Base-by-base conservation (phyloP, 106 monocot species). In the Platanthera zijinensis region DNA sequence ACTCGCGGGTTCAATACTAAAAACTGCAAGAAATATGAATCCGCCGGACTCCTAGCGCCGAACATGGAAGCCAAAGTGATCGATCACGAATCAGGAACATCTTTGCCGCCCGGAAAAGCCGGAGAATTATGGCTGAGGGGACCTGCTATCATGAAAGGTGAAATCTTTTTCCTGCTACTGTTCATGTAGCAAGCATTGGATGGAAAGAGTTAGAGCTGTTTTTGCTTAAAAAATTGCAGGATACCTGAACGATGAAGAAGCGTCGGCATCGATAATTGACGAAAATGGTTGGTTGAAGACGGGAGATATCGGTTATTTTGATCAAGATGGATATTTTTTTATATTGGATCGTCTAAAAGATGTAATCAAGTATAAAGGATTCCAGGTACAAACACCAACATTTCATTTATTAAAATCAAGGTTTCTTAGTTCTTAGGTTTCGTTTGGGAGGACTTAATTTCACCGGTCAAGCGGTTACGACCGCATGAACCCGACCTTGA, bases 71-170 rank as follows among this genome's bases (percentile, higher is more conserved):
- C 88, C 12, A 92, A 82, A 80, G 75, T 92, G 21, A 51, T 88
- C 46, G 83, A 89, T 82, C 45, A 50, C 50, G 66, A 79, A 53
- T 82, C 13, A 69, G 84, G 91, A 22, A 63, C n/a, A 3, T 80
- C 47, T 70, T 74, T 86, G 78, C 84, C 86, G 28, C 88, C 88
- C 25, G 83, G 84, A 10, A 52, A 15, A 5, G 76, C 14, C 3
- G 91, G 91, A 14, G 91, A 92, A 54, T 67, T 92, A 45, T 86
- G 79, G 83, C 78, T 92, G 12, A 78, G 75, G 50, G 91, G 91
- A 54, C 84, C 91, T 50, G 81, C 77, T 21, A 86, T 91, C 45
- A 91, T 91, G 91, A 91, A 88, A 85, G 90, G 90, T 85, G 78
- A 32, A 18, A 2, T 7, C 8, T 61, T 70, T 70, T 70, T 12